phyloP scores from a whole-genome alignment of 2,329 filamentous ascomycete genomes.

The Huntiella abstrusa region DNA sequence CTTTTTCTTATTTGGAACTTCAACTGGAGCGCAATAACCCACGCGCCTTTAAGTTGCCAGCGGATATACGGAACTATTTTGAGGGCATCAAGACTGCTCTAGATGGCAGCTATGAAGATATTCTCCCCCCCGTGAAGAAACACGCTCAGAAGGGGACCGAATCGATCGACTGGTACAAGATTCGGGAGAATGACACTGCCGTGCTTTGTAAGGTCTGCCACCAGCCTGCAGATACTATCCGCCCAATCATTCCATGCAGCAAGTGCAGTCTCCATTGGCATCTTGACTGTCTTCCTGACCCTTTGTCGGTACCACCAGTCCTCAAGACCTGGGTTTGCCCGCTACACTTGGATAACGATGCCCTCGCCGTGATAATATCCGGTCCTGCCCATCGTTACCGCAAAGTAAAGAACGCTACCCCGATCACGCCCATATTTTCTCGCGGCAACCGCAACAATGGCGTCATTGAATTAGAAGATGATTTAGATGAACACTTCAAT shows the following conservation, averaged over 20 bases:
- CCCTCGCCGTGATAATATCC: conserved; percentile 39
- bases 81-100: conserved; percentile 58
- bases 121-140: conserved; percentile 19
- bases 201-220: conserved; percentile 66
- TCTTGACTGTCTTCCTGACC: conserved; percentile 76
- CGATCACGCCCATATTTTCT: conserved; percentile 31
- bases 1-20: conserved; percentile 44
- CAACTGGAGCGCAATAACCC: conserved; percentile 50
- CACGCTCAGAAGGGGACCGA: conserved; percentile 33
- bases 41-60: conserved; percentile 53
- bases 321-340: conserved; percentile 76
- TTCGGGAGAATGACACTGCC: conserved; percentile 51
- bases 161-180: conserved; percentile 45
- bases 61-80: conserved; percentile 54
- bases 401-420: conserved; percentile 35
- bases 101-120: conserved; percentile 67
- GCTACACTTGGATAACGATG: conserved; percentile 61
- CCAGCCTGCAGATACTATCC: conserved; percentile 38
- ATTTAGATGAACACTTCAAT: conserved; percentile 26
- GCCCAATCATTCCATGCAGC: conserved; percentile 72
- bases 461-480: conserved; percentile 49
- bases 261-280: conserved; percentile 73
- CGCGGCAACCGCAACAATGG: conserved; percentile 56
- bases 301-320: conserved; percentile 58
- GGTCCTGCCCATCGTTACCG: conserved; percentile 43